These are phyloP conservation scores for Leishmania gerbilli DNA, from an alignment of 208 protist genomes.

Conservation along the genomic window DNA sequence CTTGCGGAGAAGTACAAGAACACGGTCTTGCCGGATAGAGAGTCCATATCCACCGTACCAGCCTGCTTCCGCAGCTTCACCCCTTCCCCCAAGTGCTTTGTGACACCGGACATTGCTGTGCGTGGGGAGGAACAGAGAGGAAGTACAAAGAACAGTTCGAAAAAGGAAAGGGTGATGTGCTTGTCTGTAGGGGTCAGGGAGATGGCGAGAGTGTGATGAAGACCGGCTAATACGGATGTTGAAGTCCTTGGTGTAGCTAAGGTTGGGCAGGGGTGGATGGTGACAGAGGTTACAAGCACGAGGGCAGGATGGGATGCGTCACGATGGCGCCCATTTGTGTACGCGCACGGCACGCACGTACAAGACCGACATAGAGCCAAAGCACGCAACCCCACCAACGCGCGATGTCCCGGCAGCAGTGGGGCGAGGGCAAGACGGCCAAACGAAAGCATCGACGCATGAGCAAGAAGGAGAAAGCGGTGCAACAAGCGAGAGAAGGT, in stretches of 20 bases:
- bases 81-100: conserved; percentile 9
- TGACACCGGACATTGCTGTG: conserved; percentile 16
- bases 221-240: background rate
- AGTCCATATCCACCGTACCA: conserved; percentile 13
- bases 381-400: background rate
- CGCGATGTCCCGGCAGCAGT: background rate
- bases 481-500: background rate
- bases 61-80: conserved; percentile 14
- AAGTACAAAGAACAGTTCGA: background rate
- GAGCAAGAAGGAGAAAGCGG: background rate
- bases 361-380: background rate
- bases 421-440: background rate
- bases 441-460: background rate
- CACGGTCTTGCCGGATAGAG: conserved; percentile 56
- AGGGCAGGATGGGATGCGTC: background rate
- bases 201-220: background rate
- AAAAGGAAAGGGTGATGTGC: background rate
- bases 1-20: conserved; percentile 93
- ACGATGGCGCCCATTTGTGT: background rate
- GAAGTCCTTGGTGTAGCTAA: background rate
- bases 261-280: background rate
- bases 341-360: background rate
- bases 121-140: background rate
- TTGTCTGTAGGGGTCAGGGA: background rate
- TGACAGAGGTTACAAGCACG: background rate